phyloP scores from a whole-genome alignment of 2,329 filamentous ascomycete genomes.

The Aspergillus transmontanensis region DNA sequence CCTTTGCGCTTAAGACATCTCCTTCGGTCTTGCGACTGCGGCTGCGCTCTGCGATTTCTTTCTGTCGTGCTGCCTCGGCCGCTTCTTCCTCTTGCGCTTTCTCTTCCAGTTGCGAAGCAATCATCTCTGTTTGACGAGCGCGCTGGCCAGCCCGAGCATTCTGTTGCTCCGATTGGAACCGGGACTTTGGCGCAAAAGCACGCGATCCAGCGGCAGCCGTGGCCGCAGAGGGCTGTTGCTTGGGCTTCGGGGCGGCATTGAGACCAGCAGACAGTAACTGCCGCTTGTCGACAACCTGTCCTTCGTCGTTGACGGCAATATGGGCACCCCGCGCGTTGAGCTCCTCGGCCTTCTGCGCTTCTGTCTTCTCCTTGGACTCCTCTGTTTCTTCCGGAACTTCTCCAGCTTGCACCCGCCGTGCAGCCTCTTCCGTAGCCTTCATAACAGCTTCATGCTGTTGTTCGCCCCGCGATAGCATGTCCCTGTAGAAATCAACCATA shows the following conservation, averaged over 20 bases:
- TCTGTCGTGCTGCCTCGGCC: conserved; percentile 58
- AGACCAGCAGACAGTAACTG: conserved; percentile 64
- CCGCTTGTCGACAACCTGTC: conserved; percentile 65
- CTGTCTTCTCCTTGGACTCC: conserved; percentile 46
- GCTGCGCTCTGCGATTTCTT: conserved; percentile 56
- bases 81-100: conserved; percentile 58
- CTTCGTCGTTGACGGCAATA: conserved; percentile 64
- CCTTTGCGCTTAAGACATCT: conserved; percentile 63
- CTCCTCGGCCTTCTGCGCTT: conserved; percentile 59
- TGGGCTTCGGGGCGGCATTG: conserved; percentile 61
- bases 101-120: conserved; percentile 61
- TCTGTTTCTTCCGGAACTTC: conserved; percentile 30
- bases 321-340: conserved; percentile 54
- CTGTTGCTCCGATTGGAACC: conserved; percentile 32
- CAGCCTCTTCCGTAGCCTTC: conserved; percentile 54
- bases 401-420: conserved; percentile 32
- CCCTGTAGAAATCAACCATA: conserved; percentile 64
- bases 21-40: conserved; percentile 61
- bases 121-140: conserved; percentile 62
- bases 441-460: conserved; percentile 59
- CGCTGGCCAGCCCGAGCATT: conserved; percentile 48
- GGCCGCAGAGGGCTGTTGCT: conserved; percentile 31
- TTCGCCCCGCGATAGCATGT: conserved; percentile 61
- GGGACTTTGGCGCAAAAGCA: conserved; percentile 19
- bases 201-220: conserved; percentile 22